Evolutionary conservation across 257 asterid species (phyloP), one percentile per base, ranked within the genome.

Genomic region (Datura wrightii): DNA sequence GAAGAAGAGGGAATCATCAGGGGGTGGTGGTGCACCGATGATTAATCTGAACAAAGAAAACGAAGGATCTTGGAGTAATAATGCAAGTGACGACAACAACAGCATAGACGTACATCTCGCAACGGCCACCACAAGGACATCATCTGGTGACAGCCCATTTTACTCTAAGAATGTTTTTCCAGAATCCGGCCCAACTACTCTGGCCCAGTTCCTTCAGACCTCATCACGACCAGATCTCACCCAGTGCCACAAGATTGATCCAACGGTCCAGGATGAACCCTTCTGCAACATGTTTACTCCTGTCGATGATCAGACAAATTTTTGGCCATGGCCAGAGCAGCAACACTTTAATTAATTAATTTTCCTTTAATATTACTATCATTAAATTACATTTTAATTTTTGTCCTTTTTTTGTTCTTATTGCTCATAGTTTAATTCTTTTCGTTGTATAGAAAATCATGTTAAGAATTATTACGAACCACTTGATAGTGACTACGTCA

Each of bases 311-410:
- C 95, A 86, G 59, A 92, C 90, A 24, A 92, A 90, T 34, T 91
- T 90, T 50, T 95, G 97, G 97, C 91, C 93, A 7, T 95, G 99
- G 99, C 85, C 94, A 1, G 94, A 90, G 50, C 95, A 88, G 58
- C 94, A 92, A 58, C 89, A 88, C 76, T 90, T 89, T 82, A 88
- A 89, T n/a, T 91, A 82, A 14, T 36, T 0, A 87, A 69, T 44
- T 15, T 24, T 74, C 48, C 5, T 74, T 72, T 72, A 39, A 9
- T 48, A 18, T 5, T 24, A 24, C 31, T 24, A 31, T 13, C 14
- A 18, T 41, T n/a, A 56, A 24, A 15, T 18, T 65, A 24, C 31
- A 24, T 24, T 24, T 24, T 24, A 24, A 24, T 24, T 24, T 24
- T 24, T 24, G 31, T 24, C 31, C 79, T 18, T 24, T 16, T 69